Percentiles rank a stretch among this genome's conserved stretches.
Conservation (phyloP, 176 grass and related monocot genomes). For the Panicum miliaceum region DNA sequence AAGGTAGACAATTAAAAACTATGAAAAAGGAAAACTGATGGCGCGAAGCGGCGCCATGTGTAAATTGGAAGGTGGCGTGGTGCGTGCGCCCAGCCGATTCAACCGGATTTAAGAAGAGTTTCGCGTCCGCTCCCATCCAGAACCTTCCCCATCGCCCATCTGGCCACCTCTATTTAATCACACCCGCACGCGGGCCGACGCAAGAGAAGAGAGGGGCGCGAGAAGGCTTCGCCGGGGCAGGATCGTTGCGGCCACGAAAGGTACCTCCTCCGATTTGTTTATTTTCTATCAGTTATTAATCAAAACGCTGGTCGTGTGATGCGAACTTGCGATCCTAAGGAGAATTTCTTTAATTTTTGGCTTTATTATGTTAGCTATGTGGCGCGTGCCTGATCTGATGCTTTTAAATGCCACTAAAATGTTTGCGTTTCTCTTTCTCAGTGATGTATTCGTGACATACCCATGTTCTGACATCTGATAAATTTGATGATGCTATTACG, state of each 20-base stretch:
- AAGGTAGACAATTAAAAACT: neutral
- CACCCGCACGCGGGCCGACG: neutral
- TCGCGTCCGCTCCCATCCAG: conserved; percentile 56
- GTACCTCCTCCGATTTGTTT: neutral
- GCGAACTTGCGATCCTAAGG: neutral
- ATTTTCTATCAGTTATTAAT: neutral
- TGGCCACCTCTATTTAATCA: conserved; percentile 33
- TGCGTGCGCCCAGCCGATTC: conserved; percentile 27
- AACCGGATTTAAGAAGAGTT: conserved; percentile 49
- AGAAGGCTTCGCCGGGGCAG: neutral
- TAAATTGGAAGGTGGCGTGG: neutral
- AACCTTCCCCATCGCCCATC: conserved; percentile 38
- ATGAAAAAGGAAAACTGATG: conserved; percentile 3
- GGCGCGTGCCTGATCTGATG: neutral
- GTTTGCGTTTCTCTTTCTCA: neutral
- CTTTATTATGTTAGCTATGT: neutral
- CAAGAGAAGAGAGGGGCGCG: neutral
- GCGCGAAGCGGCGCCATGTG: conserved; percentile 36
- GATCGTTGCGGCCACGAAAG: conserved; percentile 20
- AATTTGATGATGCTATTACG: neutral
- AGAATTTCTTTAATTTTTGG: neutral
- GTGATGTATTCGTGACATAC: neutral
- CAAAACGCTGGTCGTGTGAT: neutral
- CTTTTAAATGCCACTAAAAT: neutral
- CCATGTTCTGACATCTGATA: too few relatives aligned